Conservation (phyloP, 2,329 filamentous ascomycete genomes). For the Tympanopsis confertula region DNA sequence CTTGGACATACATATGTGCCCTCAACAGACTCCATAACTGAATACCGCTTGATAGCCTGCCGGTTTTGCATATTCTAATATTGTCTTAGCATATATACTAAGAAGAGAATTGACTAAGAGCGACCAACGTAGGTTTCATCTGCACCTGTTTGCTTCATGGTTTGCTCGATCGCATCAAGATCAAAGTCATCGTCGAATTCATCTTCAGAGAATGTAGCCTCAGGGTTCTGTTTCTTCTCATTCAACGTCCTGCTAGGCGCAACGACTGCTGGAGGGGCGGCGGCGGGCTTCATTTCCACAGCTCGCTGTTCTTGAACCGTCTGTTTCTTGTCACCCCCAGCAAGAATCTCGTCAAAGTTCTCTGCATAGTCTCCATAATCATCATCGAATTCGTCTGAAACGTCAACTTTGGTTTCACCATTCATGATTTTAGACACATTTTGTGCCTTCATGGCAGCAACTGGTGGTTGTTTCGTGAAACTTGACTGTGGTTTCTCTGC, state of each 20-base stretch:
- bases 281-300: no score
- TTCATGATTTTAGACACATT: no score
- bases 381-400: not conserved
- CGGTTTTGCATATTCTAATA: conserved; percentile 37
- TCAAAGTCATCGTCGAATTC: conserved; percentile 1
- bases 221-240: no score
- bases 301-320: no score
- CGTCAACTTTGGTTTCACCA: no score
- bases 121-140: not conserved
- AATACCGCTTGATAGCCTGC: conserved; percentile 52
- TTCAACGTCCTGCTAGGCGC: no score
- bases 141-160: not conserved
- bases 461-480: no score
- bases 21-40: conserved; percentile 44
- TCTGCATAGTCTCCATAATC: not conserved
- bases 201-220: not conserved
- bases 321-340: not conserved
- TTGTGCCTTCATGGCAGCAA: no score
- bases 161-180: not conserved
- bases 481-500: no score
- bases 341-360: not conserved
- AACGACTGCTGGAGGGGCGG: no score
- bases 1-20: conserved; percentile 39
- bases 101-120: not conserved
- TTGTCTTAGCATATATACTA: conserved; percentile 6